A percentile compares a stretch with the other conserved stretches of the same genome.
Evolutionary conservation across 208 protist genomes (phyloP).

Genomic region (Acanthamoeba lenticulata): DNA sequence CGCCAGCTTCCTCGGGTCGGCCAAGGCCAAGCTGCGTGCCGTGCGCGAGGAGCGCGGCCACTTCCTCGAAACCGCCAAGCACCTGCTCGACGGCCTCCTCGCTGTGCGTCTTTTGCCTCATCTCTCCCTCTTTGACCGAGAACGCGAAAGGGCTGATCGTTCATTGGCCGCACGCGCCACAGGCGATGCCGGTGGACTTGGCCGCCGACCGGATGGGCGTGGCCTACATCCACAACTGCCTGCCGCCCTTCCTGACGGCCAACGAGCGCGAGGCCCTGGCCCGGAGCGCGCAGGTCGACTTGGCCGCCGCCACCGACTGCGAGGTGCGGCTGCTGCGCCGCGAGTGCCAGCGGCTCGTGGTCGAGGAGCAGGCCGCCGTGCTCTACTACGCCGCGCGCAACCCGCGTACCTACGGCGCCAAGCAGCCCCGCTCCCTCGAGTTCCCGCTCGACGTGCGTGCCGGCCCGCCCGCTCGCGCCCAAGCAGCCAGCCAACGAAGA

Average conservation of each 20-base stretch:
- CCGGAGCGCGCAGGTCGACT: not conserved
- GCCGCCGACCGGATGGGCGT: not conserved
- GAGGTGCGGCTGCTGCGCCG: not conserved
- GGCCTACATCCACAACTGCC: constrained; percentile 13
- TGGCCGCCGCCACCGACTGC: too few species aligned
- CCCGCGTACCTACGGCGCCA: not conserved
- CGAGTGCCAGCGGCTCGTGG: not conserved
- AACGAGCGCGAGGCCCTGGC: not conserved
- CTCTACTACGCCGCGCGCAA: constrained; percentile 13
- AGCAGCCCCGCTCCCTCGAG: not conserved
- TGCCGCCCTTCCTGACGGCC: not conserved
- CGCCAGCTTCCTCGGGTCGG: not conserved
- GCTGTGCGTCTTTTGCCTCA: not conserved
- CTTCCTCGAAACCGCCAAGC: not conserved
- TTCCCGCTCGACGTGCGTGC: not conserved
- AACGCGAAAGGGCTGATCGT: not conserved
- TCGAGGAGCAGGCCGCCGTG: not conserved
- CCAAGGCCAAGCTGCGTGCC: not conserved
- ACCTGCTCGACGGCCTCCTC: not conserved
- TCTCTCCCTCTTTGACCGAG: not conserved
- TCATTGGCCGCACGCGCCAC: not conserved
- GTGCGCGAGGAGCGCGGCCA: not conserved
- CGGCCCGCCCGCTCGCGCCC: too few species aligned
- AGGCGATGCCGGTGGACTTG: not conserved
- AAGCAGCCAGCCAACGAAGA: too few species aligned